These are phyloP conservation scores for Erigeron philadelphicus DNA, from an alignment of 140 eudicot species.

Conservation along the genomic window DNA sequence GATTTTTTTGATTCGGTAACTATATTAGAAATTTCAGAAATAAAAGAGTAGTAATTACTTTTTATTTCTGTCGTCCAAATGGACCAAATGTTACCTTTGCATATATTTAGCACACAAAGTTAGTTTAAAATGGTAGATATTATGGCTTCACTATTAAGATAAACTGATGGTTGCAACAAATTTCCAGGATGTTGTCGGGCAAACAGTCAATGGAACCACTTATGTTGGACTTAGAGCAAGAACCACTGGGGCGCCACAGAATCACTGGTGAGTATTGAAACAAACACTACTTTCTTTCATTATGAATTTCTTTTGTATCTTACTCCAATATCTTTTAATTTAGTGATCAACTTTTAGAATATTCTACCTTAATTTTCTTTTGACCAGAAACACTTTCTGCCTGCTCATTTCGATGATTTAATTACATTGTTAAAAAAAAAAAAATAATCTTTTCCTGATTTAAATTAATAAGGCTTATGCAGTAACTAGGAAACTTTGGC, in stretches of 20 bases:
- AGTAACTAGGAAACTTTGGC: no score
- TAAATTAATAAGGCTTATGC: no score
- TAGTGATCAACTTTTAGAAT: no score
- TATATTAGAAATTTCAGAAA: background rate
- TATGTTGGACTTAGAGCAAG: conserved; percentile 93
- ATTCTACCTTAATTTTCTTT: no score
- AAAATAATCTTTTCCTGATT: no score
- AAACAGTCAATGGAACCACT: conserved; percentile 90
- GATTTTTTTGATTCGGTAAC: background rate
- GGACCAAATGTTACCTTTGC: background rate
- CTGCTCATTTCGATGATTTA: no score
- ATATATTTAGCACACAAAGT: background rate
- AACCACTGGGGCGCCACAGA: conserved; percentile 97
- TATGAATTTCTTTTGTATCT: background rate
- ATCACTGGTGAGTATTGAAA: conserved; percentile 61
- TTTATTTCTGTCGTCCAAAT: no score
- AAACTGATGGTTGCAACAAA: conserved; percentile 7
- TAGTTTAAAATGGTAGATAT: background rate
- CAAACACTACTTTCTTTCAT: background rate
- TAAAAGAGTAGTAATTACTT: background rate
- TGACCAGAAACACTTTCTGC: no score
- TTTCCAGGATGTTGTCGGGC: conserved; percentile 77
- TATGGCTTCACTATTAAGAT: background rate
- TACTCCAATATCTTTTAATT: background rate
- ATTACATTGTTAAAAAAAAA: no score